Conservation (phyloP, 768 basidiomycete genomes). For the Lepiota brunneoincarnata region DNA sequence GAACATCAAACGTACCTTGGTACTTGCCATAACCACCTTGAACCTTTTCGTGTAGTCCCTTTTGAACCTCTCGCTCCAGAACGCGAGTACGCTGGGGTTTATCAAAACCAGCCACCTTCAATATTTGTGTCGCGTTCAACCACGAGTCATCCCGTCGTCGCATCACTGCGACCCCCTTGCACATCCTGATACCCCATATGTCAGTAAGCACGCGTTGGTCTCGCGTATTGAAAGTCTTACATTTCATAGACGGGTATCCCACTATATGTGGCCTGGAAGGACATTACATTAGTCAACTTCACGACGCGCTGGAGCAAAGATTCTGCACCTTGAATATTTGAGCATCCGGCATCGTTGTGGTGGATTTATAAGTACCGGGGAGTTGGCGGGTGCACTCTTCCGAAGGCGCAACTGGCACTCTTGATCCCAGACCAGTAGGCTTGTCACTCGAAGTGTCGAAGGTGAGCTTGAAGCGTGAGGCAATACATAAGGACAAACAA, state of each 20-base stretch:
- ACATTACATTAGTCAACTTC: slow-evolving; percentile 22
- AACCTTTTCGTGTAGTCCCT: slow-evolving; percentile 98
- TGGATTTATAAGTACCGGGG: not conserved
- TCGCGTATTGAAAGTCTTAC: slow-evolving; percentile 49
- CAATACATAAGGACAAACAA: slow-evolving; percentile 38
- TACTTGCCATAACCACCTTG: slow-evolving; percentile 99
- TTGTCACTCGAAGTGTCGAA: slow-evolving; percentile 19
- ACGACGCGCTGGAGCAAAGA: slow-evolving; percentile 14
- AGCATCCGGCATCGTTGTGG: slow-evolving; percentile 63
- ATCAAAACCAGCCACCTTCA: slow-evolving; percentile 99
- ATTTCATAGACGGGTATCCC: slow-evolving; percentile 93
- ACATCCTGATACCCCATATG: slow-evolving; percentile 57
- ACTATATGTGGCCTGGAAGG: slow-evolving; percentile 80
- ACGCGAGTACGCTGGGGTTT: slow-evolving; percentile 98
- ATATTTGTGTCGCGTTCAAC: slow-evolving; percentile 98
- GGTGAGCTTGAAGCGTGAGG: slow-evolving; percentile 36
- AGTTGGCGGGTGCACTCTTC: not conserved
- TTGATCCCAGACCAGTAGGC: slow-evolving; percentile 11
- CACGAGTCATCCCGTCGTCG: slow-evolving; percentile 93
- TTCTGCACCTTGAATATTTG: slow-evolving; percentile 82
- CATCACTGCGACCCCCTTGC: slow-evolving; percentile 97
- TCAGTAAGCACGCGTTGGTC: slow-evolving; percentile 30
- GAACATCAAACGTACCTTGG: slow-evolving; percentile 65
- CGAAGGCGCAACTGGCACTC: not conserved
- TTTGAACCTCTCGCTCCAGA: slow-evolving; percentile 96